Evolutionary conservation across 352 stramenopile species (phyloP), one percentile per base, ranked within the genome.

Genomic region (Pythium sp.): DNA sequence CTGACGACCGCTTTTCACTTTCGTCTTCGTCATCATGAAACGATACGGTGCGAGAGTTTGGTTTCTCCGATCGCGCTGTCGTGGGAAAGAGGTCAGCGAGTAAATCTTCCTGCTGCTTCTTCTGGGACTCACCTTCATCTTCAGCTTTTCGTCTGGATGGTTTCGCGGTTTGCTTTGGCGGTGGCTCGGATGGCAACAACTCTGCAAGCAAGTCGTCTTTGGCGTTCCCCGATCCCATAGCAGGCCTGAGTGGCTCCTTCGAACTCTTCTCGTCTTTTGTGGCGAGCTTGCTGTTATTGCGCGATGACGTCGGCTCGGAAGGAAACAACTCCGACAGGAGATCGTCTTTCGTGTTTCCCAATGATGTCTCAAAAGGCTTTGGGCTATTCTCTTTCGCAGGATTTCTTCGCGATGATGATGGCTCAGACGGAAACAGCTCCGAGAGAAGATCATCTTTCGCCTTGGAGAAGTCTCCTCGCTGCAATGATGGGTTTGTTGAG

Each of bases 371-470:
- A 5, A 49, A 36, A 11, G 24, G 51, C 30, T 34, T 67, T 12
- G 14, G 20, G n/a, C 18, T 20, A 0, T 14, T 14, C 2, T 67
- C 61, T 67, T 58, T 67, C 18, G 30, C 34, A 24, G 14, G 18
- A 20, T n/a, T 38, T 38, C 32, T 18, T 57, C 43, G 43, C 12
- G 46, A 18, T 5, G 26, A 58, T 4, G 28, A 41, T 32, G 56
- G 36, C 22, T 80, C 69, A 20, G 60, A 61, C 12, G 75, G 54
- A 32, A 82, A 79, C 38, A 82, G 67, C 69, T 81, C 71, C 14
- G 75, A 69, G 2, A 84, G 72, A 14, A 84, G 58, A 69, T 82
- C 74, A 28, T 79, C 74, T 65, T 83, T 86, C 8, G 65, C 76
- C 24, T 55, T 71, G 5, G 57, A 36, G 7, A 58, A 30, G 18